A percentile compares a stretch with the other conserved stretches of the same genome.
These are phyloP conservation scores for Paraconiothyrium sp. DNA, from an alignment of 2,329 filamentous ascomycete genomes.

Conservation along the genomic window DNA sequence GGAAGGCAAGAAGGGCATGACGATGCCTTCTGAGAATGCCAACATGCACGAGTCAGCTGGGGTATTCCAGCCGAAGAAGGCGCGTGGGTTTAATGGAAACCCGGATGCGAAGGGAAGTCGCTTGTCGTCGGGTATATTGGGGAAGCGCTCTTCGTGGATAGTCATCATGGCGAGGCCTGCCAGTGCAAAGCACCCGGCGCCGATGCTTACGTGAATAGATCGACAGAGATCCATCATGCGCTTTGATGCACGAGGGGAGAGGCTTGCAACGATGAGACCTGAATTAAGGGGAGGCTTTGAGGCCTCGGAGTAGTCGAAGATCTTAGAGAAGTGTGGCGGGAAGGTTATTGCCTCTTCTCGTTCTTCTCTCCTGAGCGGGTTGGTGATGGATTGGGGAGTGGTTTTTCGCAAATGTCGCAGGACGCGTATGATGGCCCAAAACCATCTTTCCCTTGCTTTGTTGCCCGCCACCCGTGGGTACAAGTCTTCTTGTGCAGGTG, in stretches of 20 bases:
- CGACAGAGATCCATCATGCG: slow-evolving; percentile 53
- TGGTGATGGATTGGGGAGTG: slow-evolving; percentile 52
- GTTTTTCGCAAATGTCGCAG: slow-evolving; percentile 54
- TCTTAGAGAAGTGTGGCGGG: slow-evolving; percentile 41
- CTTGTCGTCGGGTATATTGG: slow-evolving; percentile 35
- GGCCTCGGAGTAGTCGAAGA: slow-evolving; percentile 51
- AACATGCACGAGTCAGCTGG: slow-evolving; percentile 58
- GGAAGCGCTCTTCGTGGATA: slow-evolving; percentile 48
- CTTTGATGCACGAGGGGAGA: slow-evolving; percentile 45
- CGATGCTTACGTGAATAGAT: slow-evolving; percentile 50
- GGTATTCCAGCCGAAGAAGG: slow-evolving; percentile 52
- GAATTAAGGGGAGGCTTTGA: slow-evolving; percentile 51
- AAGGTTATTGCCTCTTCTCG: slow-evolving; percentile 31
- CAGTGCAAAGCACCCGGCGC: slow-evolving; percentile 58
- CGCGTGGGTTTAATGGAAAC: slow-evolving; percentile 59
- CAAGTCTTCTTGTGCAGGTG: slow-evolving; percentile 58
- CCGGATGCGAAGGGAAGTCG: slow-evolving; percentile 52
- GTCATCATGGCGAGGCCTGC: slow-evolving; percentile 59
- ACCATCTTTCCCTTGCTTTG: slow-evolving; percentile 55
- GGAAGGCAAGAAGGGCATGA: slow-evolving; percentile 54
- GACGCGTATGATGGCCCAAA: slow-evolving; percentile 57
- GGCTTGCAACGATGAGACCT: slow-evolving; percentile 39
- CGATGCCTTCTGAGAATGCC: slow-evolving; percentile 58
- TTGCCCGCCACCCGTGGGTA: slow-evolving; percentile 54
- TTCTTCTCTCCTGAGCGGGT: slow-evolving; percentile 49